A percentile compares a stretch with the other conserved stretches of the same genome.
Evolutionary conservation across 83 land plant species (phyloP).

Genomic region (Thuja plicata): DNA sequence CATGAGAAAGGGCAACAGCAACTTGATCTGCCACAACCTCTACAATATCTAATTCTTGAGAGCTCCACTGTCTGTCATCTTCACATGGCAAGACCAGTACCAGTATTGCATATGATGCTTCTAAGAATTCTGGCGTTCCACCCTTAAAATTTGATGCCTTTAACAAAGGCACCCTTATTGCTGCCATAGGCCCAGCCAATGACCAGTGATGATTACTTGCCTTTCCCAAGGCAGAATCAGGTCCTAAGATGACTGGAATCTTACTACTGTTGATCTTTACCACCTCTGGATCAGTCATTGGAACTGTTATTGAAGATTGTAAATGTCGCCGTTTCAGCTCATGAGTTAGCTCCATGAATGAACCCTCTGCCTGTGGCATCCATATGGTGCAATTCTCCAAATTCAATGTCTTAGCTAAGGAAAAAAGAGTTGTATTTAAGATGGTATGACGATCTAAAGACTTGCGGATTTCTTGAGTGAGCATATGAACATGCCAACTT

Average conservation of each 20-base stretch:
- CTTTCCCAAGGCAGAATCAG: slow-evolving; percentile 41
- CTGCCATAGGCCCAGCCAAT: slow-evolving; percentile 73
- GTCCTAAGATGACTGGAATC: slow-evolving; percentile 40
- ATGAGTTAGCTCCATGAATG: slow-evolving; percentile 71
- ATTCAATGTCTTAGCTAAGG: slow-evolving; percentile 70
- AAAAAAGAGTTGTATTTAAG: slow-evolving; percentile 80
- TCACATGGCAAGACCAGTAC: slow-evolving; percentile 76
- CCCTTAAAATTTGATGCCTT: slow-evolving; percentile 78
- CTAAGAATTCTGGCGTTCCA: slow-evolving; percentile 70
- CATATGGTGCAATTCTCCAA: slow-evolving; percentile 87
- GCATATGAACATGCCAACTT: slow-evolving; percentile 85
- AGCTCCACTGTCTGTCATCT: slow-evolving; percentile 60
- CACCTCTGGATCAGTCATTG: slow-evolving; percentile 50
- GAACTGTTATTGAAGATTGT: slow-evolving; percentile 25
- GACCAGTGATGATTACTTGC: slow-evolving; percentile 38
- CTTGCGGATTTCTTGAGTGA: slow-evolving; percentile 88
- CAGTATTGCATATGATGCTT: slow-evolving; percentile 71
- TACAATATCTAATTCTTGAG: slow-evolving; percentile 82
- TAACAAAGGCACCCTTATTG: slow-evolving; percentile 88
- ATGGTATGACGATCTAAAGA: slow-evolving; percentile 93
- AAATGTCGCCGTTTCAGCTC: slow-evolving; percentile 47
- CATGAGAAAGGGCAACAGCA: slow-evolving; percentile 99
- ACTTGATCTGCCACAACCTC: slow-evolving; percentile 96
- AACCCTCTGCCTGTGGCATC: slow-evolving; percentile 72
- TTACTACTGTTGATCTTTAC: slow-evolving; percentile 41